Conservation (phyloP, 1,284 basidiomycete species). For the Coniferiporia sulphurascens region DNA sequence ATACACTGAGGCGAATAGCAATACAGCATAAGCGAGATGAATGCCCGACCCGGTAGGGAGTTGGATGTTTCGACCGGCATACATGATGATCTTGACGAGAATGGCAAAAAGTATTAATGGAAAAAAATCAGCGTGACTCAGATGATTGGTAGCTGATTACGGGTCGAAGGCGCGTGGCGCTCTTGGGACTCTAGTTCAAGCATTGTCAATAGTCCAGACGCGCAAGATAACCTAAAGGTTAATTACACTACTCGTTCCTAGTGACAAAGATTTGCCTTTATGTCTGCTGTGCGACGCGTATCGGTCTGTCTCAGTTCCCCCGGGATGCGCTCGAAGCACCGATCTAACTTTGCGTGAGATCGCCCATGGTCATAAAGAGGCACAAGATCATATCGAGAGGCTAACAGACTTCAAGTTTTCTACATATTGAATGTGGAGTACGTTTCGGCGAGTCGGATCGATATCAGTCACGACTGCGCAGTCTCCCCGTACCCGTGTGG, state of each 20-base stretch:
- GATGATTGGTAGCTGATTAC: background rate
- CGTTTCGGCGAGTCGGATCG: too few species aligned
- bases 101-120: background rate
- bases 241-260: background rate
- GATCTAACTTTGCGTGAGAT: background rate
- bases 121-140: background rate
- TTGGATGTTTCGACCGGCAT: background rate
- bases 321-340: background rate
- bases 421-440: too few species aligned
- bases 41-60: too few species aligned
- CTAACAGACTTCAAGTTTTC: too few species aligned
- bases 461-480: too few species aligned
- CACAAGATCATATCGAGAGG: too few species aligned
- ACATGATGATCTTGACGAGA: background rate
- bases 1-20: too few species aligned
- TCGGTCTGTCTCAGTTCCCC: too few species aligned
- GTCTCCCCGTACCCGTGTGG: too few species aligned
- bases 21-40: too few species aligned
- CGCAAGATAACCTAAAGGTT: constrained; percentile 5
- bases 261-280: constrained; percentile 7
- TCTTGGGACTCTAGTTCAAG: background rate
- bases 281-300: background rate
- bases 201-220: background rate
- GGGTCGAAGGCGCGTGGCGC: too few species aligned
- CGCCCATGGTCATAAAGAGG: too few species aligned